Evolutionary conservation across 371 early-diverging fungal genomes (phyloP).

Genomic region (Entomophthora muscae): DNA sequence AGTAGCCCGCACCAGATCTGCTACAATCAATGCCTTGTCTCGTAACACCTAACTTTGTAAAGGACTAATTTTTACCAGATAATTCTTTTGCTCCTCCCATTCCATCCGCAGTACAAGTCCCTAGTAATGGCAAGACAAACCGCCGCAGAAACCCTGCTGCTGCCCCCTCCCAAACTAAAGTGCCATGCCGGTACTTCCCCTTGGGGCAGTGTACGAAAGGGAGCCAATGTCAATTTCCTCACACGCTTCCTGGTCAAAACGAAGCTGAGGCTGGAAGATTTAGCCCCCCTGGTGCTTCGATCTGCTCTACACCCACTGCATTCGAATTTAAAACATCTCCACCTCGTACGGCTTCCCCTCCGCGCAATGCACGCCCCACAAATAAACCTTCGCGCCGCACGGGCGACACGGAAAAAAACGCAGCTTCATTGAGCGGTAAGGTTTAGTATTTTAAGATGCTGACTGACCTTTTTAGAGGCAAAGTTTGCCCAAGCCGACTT

Average conservation of each 20-base stretch:
- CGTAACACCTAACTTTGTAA: not conserved
- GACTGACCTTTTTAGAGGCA: not conserved
- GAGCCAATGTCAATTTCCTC: conserved; percentile 25
- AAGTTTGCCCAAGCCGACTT: not conserved
- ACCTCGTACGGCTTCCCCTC: not conserved
- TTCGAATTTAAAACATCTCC: not conserved
- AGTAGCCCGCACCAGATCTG: not conserved
- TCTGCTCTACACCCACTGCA: not conserved
- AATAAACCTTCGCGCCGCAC: conserved; percentile 15
- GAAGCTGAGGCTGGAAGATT: conserved; percentile 9
- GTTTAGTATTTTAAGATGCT: not conserved
- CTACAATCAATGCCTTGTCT: not conserved
- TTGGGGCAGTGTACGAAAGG: conserved; percentile 36
- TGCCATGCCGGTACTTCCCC: conserved; percentile 27
- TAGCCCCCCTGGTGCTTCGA: not conserved
- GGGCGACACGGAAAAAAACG: conserved; percentile 21
- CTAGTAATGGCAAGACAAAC: not conserved
- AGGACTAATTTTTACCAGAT: not conserved
- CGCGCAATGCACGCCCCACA: not conserved
- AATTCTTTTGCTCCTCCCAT: not conserved
- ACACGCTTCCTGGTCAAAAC: conserved; percentile 14
- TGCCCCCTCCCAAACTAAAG: conserved; percentile 5
- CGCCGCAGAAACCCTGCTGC: not conserved
- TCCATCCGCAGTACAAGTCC: not conserved
- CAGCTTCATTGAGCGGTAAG: not conserved